A percentile compares a stretch with the other conserved stretches of the same genome.
Conservation (phyloP, 176 grass and related monocot genomes). For the Secale cereale region DNA sequence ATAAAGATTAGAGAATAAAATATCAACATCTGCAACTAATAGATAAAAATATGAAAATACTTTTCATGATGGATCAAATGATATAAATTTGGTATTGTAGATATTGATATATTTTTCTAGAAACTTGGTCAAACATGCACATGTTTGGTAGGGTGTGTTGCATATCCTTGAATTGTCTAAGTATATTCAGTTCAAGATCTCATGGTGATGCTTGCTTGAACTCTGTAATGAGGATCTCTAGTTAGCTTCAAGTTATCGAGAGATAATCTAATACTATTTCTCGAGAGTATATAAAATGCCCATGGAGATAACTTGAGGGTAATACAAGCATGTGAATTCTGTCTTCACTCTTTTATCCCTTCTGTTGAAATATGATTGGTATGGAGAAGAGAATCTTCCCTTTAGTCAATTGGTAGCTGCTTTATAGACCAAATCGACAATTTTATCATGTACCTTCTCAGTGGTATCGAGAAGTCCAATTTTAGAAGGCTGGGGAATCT, state of each 20-base stretch:
- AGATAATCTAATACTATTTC: not conserved
- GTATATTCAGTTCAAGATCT: conserved; percentile 1
- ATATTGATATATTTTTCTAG: too few species aligned
- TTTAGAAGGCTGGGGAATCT: not conserved
- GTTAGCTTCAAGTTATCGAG: not conserved
- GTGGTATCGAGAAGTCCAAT: not conserved
- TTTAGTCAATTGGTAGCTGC: not conserved
- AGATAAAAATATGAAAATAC: too few species aligned
- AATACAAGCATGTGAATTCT: not conserved
- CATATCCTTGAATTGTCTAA: not conserved
- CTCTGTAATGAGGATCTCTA: not conserved
- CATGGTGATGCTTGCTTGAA: conserved; percentile 1
- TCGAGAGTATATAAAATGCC: not conserved
- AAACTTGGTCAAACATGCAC: too few species aligned
- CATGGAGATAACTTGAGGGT: not conserved
- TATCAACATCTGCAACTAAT: too few species aligned
- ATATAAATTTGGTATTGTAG: too few species aligned
- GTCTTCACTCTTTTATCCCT: conserved; percentile 18
- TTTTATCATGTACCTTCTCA: not conserved
- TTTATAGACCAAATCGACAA: not conserved
- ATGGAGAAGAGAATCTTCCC: conserved; percentile 1
- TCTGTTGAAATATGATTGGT: not conserved
- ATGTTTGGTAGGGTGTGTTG: not conserved
- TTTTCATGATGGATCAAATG: too few species aligned
- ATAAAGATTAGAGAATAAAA: too few species aligned